These are phyloP conservation scores for Dalbergia oliveri DNA, from an alignment of 306 rosid species.

Conservation along the genomic window DNA sequence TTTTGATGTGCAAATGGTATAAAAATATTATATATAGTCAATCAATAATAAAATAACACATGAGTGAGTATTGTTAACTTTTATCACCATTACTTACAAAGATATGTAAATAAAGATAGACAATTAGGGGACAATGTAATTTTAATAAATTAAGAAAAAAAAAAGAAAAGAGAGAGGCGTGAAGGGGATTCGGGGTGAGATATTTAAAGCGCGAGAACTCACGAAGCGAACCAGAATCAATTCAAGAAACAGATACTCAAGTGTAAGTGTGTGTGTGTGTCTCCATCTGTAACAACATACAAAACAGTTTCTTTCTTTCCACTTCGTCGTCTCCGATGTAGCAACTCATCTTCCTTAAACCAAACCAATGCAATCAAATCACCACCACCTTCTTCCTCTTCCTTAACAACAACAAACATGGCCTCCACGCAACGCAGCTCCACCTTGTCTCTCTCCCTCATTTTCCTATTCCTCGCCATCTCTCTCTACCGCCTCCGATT, in stretches of 20 bases:
- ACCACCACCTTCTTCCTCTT: background rate
- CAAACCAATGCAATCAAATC: background rate
- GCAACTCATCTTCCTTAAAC: background rate
- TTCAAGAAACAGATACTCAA: background rate
- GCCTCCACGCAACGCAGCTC: conserved; percentile 37
- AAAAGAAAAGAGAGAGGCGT: background rate
- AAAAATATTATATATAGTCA: too few species aligned
- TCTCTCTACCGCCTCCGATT: conserved; percentile 48
- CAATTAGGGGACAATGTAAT: too few species aligned
- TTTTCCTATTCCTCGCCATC: conserved; percentile 52
- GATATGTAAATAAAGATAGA: too few species aligned
- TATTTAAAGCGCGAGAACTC: background rate
- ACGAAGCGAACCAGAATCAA: background rate
- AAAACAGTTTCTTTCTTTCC: background rate
- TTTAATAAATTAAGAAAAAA: background rate
- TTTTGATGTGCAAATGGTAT: too few species aligned
- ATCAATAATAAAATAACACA: too few species aligned
- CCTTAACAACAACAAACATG: conserved; percentile 45
- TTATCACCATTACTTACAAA: too few species aligned
- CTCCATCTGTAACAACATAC: background rate
- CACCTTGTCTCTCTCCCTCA: conserved; percentile 48
- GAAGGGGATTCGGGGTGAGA: background rate
- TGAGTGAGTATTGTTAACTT: too few species aligned
- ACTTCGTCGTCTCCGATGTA: background rate
- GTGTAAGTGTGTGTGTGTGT: background rate